Evolutionary conservation across 192 early-diverging fungal genomes (phyloP), one percentile per base, ranked within the genome.

Genomic region (Mortierella antarctica): DNA sequence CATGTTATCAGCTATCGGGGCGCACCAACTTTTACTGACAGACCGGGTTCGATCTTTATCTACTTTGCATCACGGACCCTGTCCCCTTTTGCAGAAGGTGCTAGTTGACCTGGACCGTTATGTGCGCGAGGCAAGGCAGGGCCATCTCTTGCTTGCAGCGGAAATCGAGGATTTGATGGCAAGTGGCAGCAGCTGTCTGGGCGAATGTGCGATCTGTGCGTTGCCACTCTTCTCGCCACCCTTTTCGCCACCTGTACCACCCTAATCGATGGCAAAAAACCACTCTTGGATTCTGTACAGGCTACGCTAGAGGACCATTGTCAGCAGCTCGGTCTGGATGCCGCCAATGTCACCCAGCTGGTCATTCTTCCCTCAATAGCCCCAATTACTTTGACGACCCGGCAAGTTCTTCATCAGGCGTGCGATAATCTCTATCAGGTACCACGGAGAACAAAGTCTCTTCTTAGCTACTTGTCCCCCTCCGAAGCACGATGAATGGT

Each of bases 101-200:
- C 59, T 88, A n/a, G 56, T 72, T 39, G 73, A 84, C 68, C 53
- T 88, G 20, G 81, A 86, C 57, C 74, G 71, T 17, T 63, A 82
- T 31, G 84, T 86, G 7, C 18, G 59, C 21, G 66, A 83, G 4
- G 85, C 75, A 47, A 51, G 57, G 53, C 56, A 70, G 54, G 83
- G 82, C 20, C 82, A 84, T 39, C 61, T 53, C 8, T 41, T 83
- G 23, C 62, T 88, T 20, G 64, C 82, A 18, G 87, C 87, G 6
- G 82, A 86, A 61, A 85, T 88, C 50, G 83, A 86, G 70, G 87
- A 88, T 71, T 60, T 82, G 15, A 82, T 88, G 83, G 87, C 83
- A 83, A 64, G 51, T 72, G 21, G 42, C 5, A n/a, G n/a, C 42
- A 17, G 11, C 10, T 48, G 11, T n/a, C n/a, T 40, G 23, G 17